A percentile compares a stretch with the other conserved stretches of the same genome.
Conservation (phyloP, 225 moss, liverwort and hornwort genomes). For the Pseudisothecium myosuroides region DNA sequence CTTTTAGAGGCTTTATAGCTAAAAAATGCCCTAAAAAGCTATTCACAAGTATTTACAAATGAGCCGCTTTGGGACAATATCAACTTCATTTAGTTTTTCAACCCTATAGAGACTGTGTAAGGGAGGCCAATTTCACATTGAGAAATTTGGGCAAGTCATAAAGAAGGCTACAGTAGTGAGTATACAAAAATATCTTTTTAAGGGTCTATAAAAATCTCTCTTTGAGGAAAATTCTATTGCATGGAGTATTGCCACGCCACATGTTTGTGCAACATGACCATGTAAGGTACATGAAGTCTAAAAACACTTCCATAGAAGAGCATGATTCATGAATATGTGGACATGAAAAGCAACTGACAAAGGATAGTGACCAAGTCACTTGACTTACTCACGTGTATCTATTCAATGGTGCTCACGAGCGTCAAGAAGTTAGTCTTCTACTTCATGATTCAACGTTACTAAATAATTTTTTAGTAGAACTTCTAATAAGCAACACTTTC, state of each 20-base stretch:
- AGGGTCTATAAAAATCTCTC: background rate
- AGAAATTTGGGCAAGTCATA: background rate
- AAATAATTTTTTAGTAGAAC: too few species aligned
- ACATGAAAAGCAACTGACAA: background rate
- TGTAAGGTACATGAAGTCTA: background rate
- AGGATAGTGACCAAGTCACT: background rate
- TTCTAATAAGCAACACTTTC: too few species aligned
- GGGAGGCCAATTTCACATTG: background rate
- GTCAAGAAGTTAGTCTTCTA: background rate
- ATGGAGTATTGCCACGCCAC: fast-evolving
- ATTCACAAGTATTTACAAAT: background rate
- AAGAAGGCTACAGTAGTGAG: background rate
- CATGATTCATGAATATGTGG: background rate
- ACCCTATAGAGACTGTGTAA: background rate
- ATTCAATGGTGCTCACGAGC: background rate
- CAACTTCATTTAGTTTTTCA: background rate
- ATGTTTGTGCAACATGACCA: background rate
- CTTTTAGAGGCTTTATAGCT: background rate
- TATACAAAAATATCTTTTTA: background rate
- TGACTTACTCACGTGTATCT: background rate
- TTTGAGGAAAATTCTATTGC: background rate
- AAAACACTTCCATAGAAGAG: background rate
- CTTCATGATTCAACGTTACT: background rate
- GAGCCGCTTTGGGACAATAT: background rate
- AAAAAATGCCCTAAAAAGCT: too few species aligned